Conservation (phyloP, 805 yeast species). For the Lachancea waltii region DNA sequence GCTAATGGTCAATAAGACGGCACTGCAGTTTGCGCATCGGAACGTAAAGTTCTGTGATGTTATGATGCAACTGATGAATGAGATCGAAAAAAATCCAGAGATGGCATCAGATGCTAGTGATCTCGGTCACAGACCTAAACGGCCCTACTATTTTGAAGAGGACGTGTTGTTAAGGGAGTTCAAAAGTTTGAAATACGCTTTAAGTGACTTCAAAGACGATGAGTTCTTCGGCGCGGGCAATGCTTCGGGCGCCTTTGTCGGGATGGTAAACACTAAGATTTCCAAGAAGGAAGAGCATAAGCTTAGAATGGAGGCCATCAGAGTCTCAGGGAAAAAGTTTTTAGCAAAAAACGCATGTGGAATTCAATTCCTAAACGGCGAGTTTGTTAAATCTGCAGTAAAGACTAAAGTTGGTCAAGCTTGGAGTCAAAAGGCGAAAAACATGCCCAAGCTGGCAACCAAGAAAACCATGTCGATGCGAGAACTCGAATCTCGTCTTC, state of each 20-base stretch:
- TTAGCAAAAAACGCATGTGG: conserved; percentile 12
- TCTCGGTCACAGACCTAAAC: conserved; percentile 9
- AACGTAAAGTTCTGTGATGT: conserved; percentile 29
- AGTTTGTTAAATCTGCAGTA: conserved; percentile 3
- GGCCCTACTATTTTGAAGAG: conserved; percentile 15
- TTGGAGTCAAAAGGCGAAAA: background rate
- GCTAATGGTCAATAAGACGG: conserved; percentile 46
- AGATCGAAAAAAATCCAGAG: conserved; percentile 17
- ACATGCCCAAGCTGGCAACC: background rate
- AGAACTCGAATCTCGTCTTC: conserved; percentile 13
- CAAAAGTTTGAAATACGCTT: conserved; percentile 9
- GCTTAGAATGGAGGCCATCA: conserved; percentile 11
- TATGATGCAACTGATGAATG: conserved; percentile 29
- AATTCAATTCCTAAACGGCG: conserved; percentile 8
- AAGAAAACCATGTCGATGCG: conserved; percentile 8
- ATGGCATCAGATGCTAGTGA: background rate
- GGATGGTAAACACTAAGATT: conserved; percentile 6
- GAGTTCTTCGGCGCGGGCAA: conserved; percentile 15
- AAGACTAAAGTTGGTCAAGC: conserved; percentile 1
- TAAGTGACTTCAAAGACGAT: conserved; percentile 17
- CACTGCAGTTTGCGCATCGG: conserved; percentile 33
- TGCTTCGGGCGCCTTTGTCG: conserved; percentile 17
- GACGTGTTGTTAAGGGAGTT: conserved; percentile 16
- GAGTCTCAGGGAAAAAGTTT: conserved; percentile 13
- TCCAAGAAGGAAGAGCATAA: conserved; percentile 10